Evolutionary conservation across 495 filamentous ascomycete species (phyloP).

Genomic region (Xylaria flabelliformis): DNA sequence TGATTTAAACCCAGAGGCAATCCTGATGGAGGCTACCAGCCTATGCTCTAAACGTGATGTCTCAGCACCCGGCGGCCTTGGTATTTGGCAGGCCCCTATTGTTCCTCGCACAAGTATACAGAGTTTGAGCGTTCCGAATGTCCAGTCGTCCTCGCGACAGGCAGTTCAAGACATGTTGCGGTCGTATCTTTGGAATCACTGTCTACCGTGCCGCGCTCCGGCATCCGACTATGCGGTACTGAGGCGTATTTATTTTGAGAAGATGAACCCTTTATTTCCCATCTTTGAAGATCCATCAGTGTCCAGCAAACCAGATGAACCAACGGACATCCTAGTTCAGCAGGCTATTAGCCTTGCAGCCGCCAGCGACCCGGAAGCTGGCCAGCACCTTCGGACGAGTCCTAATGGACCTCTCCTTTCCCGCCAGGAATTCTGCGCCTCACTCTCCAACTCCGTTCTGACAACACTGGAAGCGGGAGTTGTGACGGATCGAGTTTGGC

Average conservation of each 20-base stretch:
- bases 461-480: slow-evolving; percentile 43
- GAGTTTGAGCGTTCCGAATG: slow-evolving; percentile 25
- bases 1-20: slow-evolving; percentile 60
- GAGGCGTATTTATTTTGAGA: slow-evolving; percentile 51
- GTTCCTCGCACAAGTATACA: slow-evolving; percentile 22
- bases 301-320: slow-evolving; percentile 30
- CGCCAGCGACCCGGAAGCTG: slow-evolving; percentile 53
- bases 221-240: slow-evolving; percentile 42
- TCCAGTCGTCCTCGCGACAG: slow-evolving; percentile 36
- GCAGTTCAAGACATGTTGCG: slow-evolving; percentile 39
- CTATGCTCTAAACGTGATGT: slow-evolving; percentile 44
- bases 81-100: slow-evolving; percentile 44
- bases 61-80: slow-evolving; percentile 45
- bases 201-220: slow-evolving; percentile 44
- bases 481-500: slow-evolving; percentile 40
- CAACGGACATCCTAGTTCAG: slow-evolving; percentile 44
- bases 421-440: slow-evolving; percentile 47
- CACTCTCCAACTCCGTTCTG: slow-evolving; percentile 43
- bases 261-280: slow-evolving; percentile 58
- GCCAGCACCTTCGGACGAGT: slow-evolving; percentile 39
- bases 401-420: slow-evolving; percentile 33
- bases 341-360: slow-evolving; percentile 58
- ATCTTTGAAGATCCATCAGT: slow-evolving; percentile 43
- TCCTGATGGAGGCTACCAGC: slow-evolving; percentile 54
- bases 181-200: slow-evolving; percentile 48